A percentile compares a stretch with the other conserved stretches of the same genome.
Conservation (phyloP, 306 rosid genomes). For the Citrullus colocynthis region DNA sequence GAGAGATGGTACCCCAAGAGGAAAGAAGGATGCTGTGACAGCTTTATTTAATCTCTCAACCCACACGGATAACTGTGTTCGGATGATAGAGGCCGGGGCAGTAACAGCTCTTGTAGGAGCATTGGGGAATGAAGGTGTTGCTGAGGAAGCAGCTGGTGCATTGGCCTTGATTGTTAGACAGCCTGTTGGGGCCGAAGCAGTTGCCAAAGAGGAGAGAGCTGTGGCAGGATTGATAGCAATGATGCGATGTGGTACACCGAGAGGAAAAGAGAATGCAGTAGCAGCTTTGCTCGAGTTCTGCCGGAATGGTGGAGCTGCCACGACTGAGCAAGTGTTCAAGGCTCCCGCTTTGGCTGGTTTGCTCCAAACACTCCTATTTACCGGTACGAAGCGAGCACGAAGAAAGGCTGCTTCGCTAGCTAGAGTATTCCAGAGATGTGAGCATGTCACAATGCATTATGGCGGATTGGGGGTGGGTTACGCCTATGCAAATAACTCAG, state of each 20-base stretch:
- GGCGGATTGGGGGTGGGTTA: conserved; percentile 80
- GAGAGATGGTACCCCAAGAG: conserved; percentile 67
- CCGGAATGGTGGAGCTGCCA: conserved; percentile 72
- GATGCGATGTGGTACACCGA: conserved; percentile 89
- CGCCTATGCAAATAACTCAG: conserved; percentile 59
- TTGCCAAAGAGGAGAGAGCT: conserved; percentile 54
- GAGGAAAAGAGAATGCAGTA: conserved; percentile 91
- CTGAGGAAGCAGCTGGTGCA: conserved; percentile 93
- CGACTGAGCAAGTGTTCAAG: conserved; percentile 68
- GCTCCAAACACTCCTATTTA: conserved; percentile 67
- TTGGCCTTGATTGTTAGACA: conserved; percentile 80
- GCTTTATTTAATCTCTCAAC: conserved; percentile 86
- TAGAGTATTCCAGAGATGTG: conserved; percentile 76
- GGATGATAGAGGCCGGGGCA: conserved; percentile 75
- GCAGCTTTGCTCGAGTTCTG: conserved; percentile 92
- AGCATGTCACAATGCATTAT: conserved; percentile 45
- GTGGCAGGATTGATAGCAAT: conserved; percentile 58
- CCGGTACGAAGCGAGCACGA: conserved; percentile 89
- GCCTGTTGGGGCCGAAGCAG: conserved; percentile 60
- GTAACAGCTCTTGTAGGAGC: conserved; percentile 65
- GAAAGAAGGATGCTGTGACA: conserved; percentile 91
- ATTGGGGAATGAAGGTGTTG: conserved; percentile 58
- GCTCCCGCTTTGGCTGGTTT: conserved; percentile 79
- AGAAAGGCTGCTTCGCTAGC: conserved; percentile 96
- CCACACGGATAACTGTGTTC: conserved; percentile 55